phyloP scores from a whole-genome alignment of 208 protist genomes.

The Acanthamoeba castellanii region DNA sequence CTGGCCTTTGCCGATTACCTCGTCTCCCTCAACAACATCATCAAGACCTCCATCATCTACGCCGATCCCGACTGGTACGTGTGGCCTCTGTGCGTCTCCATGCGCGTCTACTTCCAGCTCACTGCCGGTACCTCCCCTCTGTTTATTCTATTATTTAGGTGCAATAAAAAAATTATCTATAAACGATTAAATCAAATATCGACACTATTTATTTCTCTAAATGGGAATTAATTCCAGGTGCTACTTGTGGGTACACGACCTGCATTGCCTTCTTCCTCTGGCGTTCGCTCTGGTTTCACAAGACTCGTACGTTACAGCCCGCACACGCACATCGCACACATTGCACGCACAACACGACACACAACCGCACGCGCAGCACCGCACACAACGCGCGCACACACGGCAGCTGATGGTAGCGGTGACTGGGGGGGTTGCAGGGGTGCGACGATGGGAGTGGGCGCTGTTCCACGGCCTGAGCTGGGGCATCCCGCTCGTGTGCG shows the following conservation, averaged over 20 bases:
- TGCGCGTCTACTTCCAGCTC: slow-evolving; percentile 37
- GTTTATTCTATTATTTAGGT: not conserved
- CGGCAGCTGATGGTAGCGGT: not conserved
- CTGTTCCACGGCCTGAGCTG: slow-evolving; percentile 36
- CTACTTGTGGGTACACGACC: slow-evolving; percentile 44
- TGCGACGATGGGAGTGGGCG: not conserved
- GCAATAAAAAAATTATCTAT: not conserved
- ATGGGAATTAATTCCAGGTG: not conserved
- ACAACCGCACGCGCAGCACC: no score
- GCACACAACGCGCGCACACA: not conserved
- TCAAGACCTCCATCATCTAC: slow-evolving; percentile 9
- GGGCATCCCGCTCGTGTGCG: slow-evolving; percentile 31
- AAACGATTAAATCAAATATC: not conserved
- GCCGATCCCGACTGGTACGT: slow-evolving; percentile 19
- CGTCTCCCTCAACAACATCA: slow-evolving; percentile 6
- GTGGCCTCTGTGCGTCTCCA: not conserved
- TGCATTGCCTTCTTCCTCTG: slow-evolving; percentile 66
- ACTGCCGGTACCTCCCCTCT: not conserved
- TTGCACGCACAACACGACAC: not conserved
- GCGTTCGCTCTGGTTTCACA: not conserved
- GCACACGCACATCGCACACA: not conserved
- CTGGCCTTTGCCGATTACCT: slow-evolving; percentile 41
- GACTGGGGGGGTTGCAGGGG: not conserved
- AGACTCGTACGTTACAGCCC: not conserved
- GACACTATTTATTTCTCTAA: not conserved